Evolutionary conservation across 495 filamentous ascomycete species (phyloP), one percentile per base, ranked within the genome.

Genomic region (Paragyromitra xinjiangensis): DNA sequence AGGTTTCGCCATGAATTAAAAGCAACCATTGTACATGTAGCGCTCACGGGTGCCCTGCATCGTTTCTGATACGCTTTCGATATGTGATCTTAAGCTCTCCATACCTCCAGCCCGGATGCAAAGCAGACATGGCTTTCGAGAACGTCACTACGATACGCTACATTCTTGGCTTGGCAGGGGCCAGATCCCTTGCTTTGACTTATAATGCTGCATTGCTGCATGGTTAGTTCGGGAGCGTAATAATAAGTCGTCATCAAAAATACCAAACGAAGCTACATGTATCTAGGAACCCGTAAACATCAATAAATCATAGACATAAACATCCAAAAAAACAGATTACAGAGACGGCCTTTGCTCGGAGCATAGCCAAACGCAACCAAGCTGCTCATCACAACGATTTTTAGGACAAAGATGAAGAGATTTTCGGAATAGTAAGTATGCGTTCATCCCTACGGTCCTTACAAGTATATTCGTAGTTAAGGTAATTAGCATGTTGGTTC

Each of bases 121-220:
- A 58, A 77, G 68, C 42, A 26, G 50, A 58, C 59, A 77, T 66
- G 40, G 26, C 51, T 77, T 77, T 73, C 9, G 50, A 42, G 74
- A 51, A 73, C 61, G 50, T 24, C 24, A 66, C 69, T 50, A 37
- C 22, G 42, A 66, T 77, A 72, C 68, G 59, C 58, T 76, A 19
- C 16, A 19, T 11, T 48, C 1, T 14, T 77, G 50, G 74, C 74
- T 77, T 77, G 74, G 74, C 74, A 77, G 74, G 74, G 74, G 61
- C 59, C n/a, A 42, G 7, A 44, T 24, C 56, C 24, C 19, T 29
- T 65, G 40, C 53, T 24, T 63, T 42, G 12, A 16, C n/a, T 50
- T 69, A 14, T n/a, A 22, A 51, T 42, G 48, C 34, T 42, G n/a
- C 34, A 56, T 34, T 42, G 48, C 34, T 42, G n/a, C 34, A 56